Percentiles rank a stretch among this genome's conserved stretches.
phyloP scores from a whole-genome alignment of 2,329 filamentous ascomycete genomes.

The Helotiales sp. region DNA sequence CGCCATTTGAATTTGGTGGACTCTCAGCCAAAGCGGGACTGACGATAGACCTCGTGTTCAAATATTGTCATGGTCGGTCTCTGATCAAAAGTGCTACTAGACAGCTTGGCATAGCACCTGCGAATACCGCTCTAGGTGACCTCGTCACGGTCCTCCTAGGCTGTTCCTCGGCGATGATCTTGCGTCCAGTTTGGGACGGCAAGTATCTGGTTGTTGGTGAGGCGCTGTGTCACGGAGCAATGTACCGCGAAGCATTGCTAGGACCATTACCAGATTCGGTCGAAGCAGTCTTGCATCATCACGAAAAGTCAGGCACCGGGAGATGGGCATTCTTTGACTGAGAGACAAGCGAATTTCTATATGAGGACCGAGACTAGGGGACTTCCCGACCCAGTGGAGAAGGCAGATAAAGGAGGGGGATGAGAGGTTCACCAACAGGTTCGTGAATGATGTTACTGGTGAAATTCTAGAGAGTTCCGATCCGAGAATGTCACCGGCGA shows the following conservation, averaged over 20 bases:
- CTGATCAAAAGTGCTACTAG: conserved; percentile 4
- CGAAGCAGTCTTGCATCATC: neutral
- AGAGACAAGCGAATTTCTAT: neutral
- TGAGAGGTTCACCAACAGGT: neutral
- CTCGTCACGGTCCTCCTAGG: conserved; percentile 12
- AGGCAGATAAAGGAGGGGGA: neutral
- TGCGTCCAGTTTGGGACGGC: conserved; percentile 1
- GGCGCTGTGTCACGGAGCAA: conserved; percentile 12
- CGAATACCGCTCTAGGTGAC: conserved; percentile 1
- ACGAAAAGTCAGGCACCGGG: neutral
- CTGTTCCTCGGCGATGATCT: conserved; percentile 9
- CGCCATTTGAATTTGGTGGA: neutral
- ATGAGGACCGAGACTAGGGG: conserved; percentile 5
- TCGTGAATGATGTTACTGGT: neutral
- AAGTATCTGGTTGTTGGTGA: conserved; percentile 17
- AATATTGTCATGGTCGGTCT: neutral
- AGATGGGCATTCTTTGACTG: neutral
- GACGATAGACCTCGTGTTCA: neutral
- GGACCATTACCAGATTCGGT: neutral
- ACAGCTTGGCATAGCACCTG: conserved; percentile 10
- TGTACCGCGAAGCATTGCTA: conserved; percentile 16
- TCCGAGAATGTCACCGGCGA: conserved; percentile 1
- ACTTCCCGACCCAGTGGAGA: neutral
- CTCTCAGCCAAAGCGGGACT: no score
- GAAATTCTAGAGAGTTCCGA: neutral